Conservation (phyloP, 331 rosid species). For the Cydonia oblonga region DNA sequence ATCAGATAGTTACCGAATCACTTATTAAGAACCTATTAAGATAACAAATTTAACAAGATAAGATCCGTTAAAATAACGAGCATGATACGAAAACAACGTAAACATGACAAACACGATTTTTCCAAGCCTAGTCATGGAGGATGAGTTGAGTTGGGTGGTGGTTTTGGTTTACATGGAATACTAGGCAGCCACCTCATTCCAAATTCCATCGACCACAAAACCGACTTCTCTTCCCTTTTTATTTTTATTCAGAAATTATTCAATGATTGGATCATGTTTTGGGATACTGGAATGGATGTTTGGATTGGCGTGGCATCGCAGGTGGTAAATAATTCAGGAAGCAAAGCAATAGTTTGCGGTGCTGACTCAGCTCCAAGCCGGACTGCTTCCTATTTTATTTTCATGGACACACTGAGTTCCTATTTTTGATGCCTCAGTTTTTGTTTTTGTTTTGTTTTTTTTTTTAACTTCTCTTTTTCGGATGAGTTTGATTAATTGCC, state of each 20-base stretch:
- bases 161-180: background rate
- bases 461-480: background rate
- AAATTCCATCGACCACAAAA: background rate
- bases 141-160: background rate
- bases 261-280: background rate
- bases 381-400: background rate
- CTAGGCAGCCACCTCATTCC: background rate
- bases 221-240: background rate
- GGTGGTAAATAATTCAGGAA: background rate
- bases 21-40: no score
- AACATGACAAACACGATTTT: no score
- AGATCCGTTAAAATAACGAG: accelerated
- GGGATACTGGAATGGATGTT: background rate
- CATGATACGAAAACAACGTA: no score
- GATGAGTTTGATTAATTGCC: background rate
- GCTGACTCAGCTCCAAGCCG: slow-evolving; percentile 11
- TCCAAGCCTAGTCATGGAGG: accelerated
- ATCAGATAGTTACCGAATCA: accelerated
- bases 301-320: background rate
- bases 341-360: background rate
- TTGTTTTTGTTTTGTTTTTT: background rate
- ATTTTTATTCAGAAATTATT: background rate
- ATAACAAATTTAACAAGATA: no score
- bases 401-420: background rate
- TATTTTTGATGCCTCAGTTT: background rate